These are phyloP conservation scores for Pelargonium myrrhifolium DNA, from an alignment of 441 rosid species.

Conservation along the genomic window DNA sequence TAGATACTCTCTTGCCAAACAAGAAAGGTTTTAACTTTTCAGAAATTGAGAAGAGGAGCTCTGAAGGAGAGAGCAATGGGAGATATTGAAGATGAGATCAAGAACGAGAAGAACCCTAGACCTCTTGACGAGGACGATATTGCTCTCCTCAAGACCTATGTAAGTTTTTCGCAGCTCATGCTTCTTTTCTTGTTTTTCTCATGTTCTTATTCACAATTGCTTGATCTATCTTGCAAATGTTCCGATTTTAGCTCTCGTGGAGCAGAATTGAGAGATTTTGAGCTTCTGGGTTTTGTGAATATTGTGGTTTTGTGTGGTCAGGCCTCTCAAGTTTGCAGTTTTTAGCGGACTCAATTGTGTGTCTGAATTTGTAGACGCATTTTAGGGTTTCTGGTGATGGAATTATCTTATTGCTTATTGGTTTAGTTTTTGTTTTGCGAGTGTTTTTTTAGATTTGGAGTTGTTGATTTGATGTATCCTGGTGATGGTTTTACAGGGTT, in stretches of 20 bases:
- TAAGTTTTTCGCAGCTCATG: constrained; percentile 20
- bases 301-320: neutral
- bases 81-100: constrained; percentile 31
- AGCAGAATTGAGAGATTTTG: neutral
- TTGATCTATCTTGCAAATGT: neutral
- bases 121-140: constrained; percentile 95
- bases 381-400: neutral
- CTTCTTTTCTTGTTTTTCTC: neutral
- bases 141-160: constrained; percentile 94
- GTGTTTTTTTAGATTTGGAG: neutral
- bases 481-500: constrained; percentile 44
- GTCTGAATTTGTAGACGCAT: neutral
- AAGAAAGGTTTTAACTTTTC: too few species aligned
- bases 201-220: neutral
- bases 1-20: too few species aligned
- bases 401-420: neutral
- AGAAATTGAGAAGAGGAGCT: too few species aligned
- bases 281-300: neutral
- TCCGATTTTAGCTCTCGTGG: too few species aligned
- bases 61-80: constrained; percentile 3
- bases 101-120: constrained; percentile 87
- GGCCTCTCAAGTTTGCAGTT: neutral
- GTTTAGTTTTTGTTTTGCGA: neutral
- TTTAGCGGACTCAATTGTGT: neutral
- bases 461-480: neutral